Percentiles rank a stretch among this genome's conserved stretches.
phyloP scores from a whole-genome alignment of 1,284 basidiomycete species.

The Leccinum fuscescens region DNA sequence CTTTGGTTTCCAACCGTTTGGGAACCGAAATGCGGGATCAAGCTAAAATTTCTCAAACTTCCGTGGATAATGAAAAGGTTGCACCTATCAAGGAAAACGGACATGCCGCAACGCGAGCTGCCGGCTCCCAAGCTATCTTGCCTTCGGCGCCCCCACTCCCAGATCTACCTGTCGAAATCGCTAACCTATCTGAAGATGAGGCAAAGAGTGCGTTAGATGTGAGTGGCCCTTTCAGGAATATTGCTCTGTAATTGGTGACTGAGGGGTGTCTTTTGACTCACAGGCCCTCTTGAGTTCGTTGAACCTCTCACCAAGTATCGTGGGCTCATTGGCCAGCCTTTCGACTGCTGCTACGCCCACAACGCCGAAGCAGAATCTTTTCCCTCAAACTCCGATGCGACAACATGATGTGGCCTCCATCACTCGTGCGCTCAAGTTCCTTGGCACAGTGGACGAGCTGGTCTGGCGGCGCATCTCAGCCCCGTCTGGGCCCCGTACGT shows the following conservation, averaged over 20 bases:
- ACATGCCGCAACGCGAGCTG: background rate
- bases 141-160: background rate
- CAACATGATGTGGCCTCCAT: constrained; percentile 26
- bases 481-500: constrained; percentile 12
- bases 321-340: constrained; percentile 1
- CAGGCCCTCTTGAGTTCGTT: constrained; percentile 16
- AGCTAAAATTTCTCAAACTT: background rate
- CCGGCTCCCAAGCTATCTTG: background rate
- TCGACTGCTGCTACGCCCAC: background rate
- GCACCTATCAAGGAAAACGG: background rate
- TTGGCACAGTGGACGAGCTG: constrained; percentile 28
- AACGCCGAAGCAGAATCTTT: background rate
- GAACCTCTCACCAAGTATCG: constrained; percentile 9
- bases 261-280: background rate
- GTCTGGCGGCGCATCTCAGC: constrained; percentile 27
- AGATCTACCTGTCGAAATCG: constrained; percentile 16
- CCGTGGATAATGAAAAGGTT: background rate
- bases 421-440: constrained; percentile 23
- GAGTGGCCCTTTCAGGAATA: constrained; percentile 2
- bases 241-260: background rate
- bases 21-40: constrained; percentile 8
- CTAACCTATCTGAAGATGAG: constrained; percentile 20
- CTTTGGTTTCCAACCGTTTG: constrained; percentile 15
- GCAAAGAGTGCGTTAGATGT: constrained; percentile 24
- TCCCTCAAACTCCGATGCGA: background rate